These are phyloP conservation scores for Pycnococcus provasolii DNA, from an alignment of 139 green algal genomes.

Conservation along the genomic window DNA sequence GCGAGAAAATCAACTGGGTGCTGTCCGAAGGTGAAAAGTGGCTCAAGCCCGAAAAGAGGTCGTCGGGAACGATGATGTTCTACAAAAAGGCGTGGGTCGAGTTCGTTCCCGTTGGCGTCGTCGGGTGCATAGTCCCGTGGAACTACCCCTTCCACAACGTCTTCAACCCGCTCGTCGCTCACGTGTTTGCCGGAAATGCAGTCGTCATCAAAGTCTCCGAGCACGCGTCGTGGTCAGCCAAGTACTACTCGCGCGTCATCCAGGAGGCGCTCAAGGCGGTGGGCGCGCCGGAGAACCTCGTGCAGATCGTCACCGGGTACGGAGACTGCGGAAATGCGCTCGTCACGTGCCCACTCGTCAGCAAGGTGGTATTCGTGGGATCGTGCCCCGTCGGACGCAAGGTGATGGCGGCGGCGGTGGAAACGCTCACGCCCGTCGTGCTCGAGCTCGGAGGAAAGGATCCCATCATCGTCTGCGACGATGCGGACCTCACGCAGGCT, in stretches of 20 bases:
- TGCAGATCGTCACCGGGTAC: slow-evolving; percentile 88
- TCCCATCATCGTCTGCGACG: slow-evolving; percentile 82
- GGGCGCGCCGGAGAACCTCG: slow-evolving; percentile 69
- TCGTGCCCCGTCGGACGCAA: slow-evolving; percentile 49
- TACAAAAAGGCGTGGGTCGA: slow-evolving; percentile 89
- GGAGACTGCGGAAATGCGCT: slow-evolving; percentile 77
- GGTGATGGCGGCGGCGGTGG: slow-evolving; percentile 30
- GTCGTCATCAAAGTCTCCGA: slow-evolving; percentile 94
- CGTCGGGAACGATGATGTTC: slow-evolving; percentile 79
- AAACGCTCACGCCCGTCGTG: slow-evolving; percentile 69
- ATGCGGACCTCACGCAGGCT: slow-evolving; percentile 69
- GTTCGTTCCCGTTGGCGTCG: slow-evolving; percentile 63
- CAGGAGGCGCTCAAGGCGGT: slow-evolving; percentile 62
- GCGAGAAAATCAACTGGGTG: slow-evolving; percentile 94
- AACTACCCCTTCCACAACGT: slow-evolving; percentile 99
- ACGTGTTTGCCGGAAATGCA: slow-evolving; percentile 84
- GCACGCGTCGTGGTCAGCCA: slow-evolving; percentile 72
- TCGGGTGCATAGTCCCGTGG: slow-evolving; percentile 95
- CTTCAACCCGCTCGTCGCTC: slow-evolving; percentile 86
- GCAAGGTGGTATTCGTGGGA: slow-evolving; percentile 89
- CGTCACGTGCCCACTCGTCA: slow-evolving; percentile 57
- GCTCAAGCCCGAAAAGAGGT: slow-evolving; percentile 66
- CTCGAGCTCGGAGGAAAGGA: slow-evolving; percentile 97
- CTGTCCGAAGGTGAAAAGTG: slow-evolving; percentile 60
- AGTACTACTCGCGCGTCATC: slow-evolving; percentile 72